phyloP scores from a whole-genome alignment of 148 eudicot species.

The Rhododendron griersonianum region DNA sequence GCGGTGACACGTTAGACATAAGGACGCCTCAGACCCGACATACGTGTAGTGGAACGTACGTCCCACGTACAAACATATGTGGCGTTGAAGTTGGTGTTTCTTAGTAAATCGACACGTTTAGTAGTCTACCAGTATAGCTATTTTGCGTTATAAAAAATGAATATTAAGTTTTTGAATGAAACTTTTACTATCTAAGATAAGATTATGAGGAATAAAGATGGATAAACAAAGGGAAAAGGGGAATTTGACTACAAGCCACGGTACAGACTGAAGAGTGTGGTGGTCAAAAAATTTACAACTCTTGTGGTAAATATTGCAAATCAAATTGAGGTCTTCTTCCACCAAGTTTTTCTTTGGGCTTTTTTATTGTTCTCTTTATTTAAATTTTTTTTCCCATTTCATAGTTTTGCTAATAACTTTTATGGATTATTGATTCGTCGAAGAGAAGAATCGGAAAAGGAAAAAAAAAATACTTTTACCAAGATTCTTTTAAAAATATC shows the following conservation, averaged over 20 bases:
- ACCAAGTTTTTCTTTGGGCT: no score
- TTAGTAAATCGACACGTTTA: background rate
- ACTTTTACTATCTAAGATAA: background rate
- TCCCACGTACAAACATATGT: background rate
- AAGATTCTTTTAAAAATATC: no score
- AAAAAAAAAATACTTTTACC: no score
- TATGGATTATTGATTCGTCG: no score
- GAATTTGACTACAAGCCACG: background rate
- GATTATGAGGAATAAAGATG: background rate
- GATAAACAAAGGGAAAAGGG: background rate
- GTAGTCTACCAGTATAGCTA: background rate
- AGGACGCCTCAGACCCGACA: background rate
- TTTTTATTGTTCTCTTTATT: no score
- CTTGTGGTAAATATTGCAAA: slow-evolving; percentile 3
- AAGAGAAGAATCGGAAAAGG: no score
- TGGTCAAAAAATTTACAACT: background rate
- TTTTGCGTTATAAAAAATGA: background rate
- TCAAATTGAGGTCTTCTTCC: background rate
- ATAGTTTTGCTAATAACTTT: no score
- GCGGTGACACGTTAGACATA: background rate
- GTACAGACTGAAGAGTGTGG: background rate
- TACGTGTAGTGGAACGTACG: background rate
- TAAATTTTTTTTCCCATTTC: no score
- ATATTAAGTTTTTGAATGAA: background rate
- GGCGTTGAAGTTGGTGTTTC: background rate